A percentile compares a stretch with the other conserved stretches of the same genome.
Evolutionary conservation across 2,329 filamentous ascomycete species (phyloP).

Genomic region (Penicillium sp.): DNA sequence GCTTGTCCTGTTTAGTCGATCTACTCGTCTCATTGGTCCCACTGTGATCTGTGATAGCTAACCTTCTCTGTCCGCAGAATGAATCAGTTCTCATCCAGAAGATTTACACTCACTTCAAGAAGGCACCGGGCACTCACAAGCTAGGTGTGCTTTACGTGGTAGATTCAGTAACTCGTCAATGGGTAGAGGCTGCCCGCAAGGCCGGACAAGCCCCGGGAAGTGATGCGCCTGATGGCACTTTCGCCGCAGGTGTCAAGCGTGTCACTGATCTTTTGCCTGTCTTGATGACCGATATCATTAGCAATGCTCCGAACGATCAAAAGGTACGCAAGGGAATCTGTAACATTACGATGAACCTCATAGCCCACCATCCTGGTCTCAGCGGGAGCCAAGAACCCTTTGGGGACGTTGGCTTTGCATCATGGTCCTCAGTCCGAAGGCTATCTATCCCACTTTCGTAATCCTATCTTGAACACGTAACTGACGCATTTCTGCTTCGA

Average conservation of each 20-base stretch:
- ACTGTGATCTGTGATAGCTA: constrained; percentile 19
- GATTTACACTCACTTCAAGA: constrained; percentile 95
- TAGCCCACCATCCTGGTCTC: constrained; percentile 23
- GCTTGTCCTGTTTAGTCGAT: constrained; percentile 20
- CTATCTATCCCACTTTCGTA: no score
- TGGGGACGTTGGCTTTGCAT: neutral
- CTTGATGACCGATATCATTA: constrained; percentile 92
- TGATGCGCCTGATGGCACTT: constrained; percentile 83
- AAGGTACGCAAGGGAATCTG: constrained; percentile 70
- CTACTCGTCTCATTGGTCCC: constrained; percentile 1
- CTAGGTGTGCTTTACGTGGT: constrained; percentile 98
- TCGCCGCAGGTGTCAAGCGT: constrained; percentile 90
- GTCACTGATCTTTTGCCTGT: constrained; percentile 91
- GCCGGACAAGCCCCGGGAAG: constrained; percentile 76
- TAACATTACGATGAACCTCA: constrained; percentile 23
- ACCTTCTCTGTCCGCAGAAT: constrained; percentile 60
- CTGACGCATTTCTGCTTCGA: constrained; percentile 48
- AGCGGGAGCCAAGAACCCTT: constrained; percentile 10
- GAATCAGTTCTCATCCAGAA: constrained; percentile 94
- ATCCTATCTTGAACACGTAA: constrained; percentile 32
- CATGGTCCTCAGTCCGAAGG: neutral
- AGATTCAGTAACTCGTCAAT: constrained; percentile 99
- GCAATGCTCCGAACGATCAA: constrained; percentile 84
- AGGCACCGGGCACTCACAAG: constrained; percentile 90
- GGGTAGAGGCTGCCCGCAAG: constrained; percentile 91